Evolutionary conservation across 495 filamentous ascomycete species (phyloP), one percentile per base, ranked within the genome.

Genomic region (Aspergillus sclerotiicarbonarius): DNA sequence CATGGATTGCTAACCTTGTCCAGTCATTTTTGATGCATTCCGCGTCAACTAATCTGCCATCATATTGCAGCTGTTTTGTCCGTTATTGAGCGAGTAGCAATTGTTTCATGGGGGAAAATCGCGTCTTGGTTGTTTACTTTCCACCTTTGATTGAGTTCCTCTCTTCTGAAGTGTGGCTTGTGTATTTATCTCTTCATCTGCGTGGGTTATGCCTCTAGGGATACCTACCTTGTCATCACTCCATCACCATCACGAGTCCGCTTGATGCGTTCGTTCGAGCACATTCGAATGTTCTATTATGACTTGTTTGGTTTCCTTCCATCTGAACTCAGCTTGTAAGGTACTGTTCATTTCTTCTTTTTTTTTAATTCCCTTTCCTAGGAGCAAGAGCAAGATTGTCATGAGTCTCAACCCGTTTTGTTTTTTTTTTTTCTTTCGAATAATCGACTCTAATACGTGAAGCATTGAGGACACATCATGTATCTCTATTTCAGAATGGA

Each of bases 1-100:
- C 6, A 16, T 54, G 3, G n/a, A 12, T 16, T 5, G 20, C 53
- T 56, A 56, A 56, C 21, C 12, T n/a, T n/a, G 16, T 32, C 18
- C 46, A 79, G 76, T 79, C 32, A 79, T 79, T 53, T 74, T 79
- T 53, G 76, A 79, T 60, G 64, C 75, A 4, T 79, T 79, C 75
- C 75, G 76, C 56, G 65, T 79, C 58, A 79, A 76, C 65, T 79
- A 65, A 70, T 50, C 29, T 54, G 56, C 55, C 37, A 48, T 46
- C 58, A 61, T 60, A 57, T 62, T 58, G 62, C 53, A 54, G 54
- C 60, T 70, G 46, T 67, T 65, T 69, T 71, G 60, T 67, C 64
- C 61, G 68, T 74, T 73, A 60, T 76, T 71, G 18, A 76, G 74
- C 72, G 74, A 71, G 62, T 67, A 58, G 51, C 71, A 66, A 61